Percentiles rank a stretch among this genome's conserved stretches.
Conservation (phyloP, 352 stramenopile species). For the Pythium dissotocum region DNA sequence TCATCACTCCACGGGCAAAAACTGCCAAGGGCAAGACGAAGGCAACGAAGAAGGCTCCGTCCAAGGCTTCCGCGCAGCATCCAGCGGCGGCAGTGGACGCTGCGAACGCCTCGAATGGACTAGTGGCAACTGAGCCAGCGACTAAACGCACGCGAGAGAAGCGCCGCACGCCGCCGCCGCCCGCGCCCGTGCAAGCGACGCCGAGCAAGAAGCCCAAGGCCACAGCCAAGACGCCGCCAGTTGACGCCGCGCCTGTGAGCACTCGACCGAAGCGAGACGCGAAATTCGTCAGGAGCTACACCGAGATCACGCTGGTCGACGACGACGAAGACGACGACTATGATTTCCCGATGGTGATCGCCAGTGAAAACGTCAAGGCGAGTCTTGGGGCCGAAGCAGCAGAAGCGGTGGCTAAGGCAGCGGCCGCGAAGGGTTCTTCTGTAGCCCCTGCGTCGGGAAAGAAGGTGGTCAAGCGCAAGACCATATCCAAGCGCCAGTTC, state of each 20-base stretch:
- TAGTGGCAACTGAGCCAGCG: not conserved
- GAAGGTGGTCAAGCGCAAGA: slow-evolving; percentile 15
- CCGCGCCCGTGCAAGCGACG: not conserved
- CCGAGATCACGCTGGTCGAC: not conserved
- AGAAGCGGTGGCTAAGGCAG: not conserved
- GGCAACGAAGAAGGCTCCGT: not conserved
- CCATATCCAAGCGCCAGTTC: slow-evolving; percentile 20
- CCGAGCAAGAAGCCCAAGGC: slow-evolving; percentile 7
- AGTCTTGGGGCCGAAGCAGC: not conserved
- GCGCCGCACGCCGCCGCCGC: slow-evolving; percentile 3
- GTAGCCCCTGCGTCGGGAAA: not conserved
- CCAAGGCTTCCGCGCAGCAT: not conserved
- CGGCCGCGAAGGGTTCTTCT: not conserved
- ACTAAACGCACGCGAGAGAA: slow-evolving; percentile 2
- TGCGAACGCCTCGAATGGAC: not conserved
- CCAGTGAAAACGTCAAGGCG: not conserved
- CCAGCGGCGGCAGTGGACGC: not conserved
- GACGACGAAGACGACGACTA: slow-evolving; percentile 5
- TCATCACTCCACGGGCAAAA: not conserved
- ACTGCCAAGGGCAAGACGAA: slow-evolving; percentile 2
- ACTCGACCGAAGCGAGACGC: slow-evolving; percentile 1
- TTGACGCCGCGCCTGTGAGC: not conserved
- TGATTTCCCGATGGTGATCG: slow-evolving; percentile 9
- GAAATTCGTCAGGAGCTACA: slow-evolving; percentile 3
- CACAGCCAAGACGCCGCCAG: not conserved